Base-by-base conservation (phyloP, 371 early-diverging fungal genomes). In the Syncephalastrum sp. region DNA sequence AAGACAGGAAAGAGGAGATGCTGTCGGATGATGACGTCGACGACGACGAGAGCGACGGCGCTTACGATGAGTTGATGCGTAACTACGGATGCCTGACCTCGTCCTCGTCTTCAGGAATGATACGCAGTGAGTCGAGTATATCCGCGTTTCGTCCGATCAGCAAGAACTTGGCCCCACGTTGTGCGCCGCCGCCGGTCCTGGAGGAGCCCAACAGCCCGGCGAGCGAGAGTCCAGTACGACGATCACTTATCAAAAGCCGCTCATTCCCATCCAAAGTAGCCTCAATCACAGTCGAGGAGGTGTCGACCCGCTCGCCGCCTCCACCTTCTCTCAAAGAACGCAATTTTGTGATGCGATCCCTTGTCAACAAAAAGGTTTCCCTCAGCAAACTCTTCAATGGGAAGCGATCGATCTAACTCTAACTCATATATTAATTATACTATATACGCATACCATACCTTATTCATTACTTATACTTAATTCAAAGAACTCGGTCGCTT, bases 301-400 rank as follows among this genome's bases (percentile, higher is more conserved):
- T 49, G 12, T 42, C 65, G 8, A 52, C 54, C 12, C 48, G 53
- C 4, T 38, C 60, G 7, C 21, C 56, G 10, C 38, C 16, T 50
- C 51, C 49, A 56, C 8, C 54, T 27, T 42, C 50, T 3, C 13
- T 41, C 24, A 68, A 68, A 27, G 65, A 68, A 42, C 56, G 61
- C 42, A 65, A 67, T 38, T 73, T 68, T 46, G 73, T 65, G 48
- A 66, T 72, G 54, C 65, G 71, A 5, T 69, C 74, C 4, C 63
- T 76, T 29, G 73, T 72, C 27, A 65, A 60, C 47, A 76, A 76
- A 61, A 76, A 76, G 43, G 69, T 51, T 27, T 76, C 77, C 6
- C 55, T 76, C 44, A 64, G 67, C 16, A 76, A 73, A 49, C 58
- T 76, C 15, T 76, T 76, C 57, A 56, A 64, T 42, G 63, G 61